Evolutionary conservation across 345 rosid species (phyloP), one percentile per base, ranked within the genome.

Genomic region (Durio zibethinus): DNA sequence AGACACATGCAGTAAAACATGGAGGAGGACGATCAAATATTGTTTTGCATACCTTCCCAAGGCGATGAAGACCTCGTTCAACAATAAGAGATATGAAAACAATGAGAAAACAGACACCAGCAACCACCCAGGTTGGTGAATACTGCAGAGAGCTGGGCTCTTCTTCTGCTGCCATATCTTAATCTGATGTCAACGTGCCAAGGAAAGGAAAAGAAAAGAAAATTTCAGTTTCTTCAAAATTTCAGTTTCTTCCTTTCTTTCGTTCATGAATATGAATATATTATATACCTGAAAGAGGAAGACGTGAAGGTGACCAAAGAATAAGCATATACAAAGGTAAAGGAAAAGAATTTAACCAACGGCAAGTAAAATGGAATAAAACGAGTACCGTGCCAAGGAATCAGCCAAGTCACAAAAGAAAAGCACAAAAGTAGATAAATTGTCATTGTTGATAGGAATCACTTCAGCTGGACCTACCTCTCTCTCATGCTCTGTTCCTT

Each of bases 111-210:
- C 97, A 88, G 81, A 94, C 92, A 67, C 76, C 86, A 7, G 94
- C 97, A 10, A 92, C 90, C 71, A 90, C 91, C 98, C 97, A 92
- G 54, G 97, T 89, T 43, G 94, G 94, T n/a, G 97, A 89, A 75
- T 80, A 88, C 83, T 87, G 89, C 83, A 91, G 80, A 50, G 92
- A 88, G 20, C 73, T 63, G 4, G 80, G 59, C 1, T 76, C 76
- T 45, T 56, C 65, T 79, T 77, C 85, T 66, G 80, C 88, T 33
- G 4, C 36, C 88, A 87, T 87, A 7, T 18, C 65, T 59, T 4
- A 50, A 4, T 16, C 0, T 80, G 31, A 23, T 75, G 4, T 38
- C 69, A 64, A 64, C 9, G 61, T 56, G 2, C n/a, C n/a, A n/a
- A n/a, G n/a, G n/a, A n/a, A n/a, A n/a, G n/a, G n/a, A n/a, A n/a